A percentile compares a stretch with the other conserved stretches of the same genome.
phyloP scores from a whole-genome alignment of 2,329 filamentous ascomycete genomes.

The Colletotrichum gigasporum region DNA sequence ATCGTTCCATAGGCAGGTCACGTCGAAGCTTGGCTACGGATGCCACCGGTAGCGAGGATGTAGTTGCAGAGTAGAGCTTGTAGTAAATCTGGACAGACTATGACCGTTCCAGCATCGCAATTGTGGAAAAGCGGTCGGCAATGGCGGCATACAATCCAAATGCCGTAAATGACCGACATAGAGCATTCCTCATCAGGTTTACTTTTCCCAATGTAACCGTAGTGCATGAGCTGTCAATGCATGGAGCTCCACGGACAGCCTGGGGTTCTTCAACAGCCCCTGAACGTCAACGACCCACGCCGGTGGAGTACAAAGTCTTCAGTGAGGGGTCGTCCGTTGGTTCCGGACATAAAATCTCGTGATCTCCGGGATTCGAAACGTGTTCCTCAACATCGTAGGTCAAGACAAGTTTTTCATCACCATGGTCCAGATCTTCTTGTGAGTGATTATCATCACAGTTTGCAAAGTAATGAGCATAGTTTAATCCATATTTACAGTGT shows the following conservation, averaged over 20 bases:
- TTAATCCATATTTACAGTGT: background rate
- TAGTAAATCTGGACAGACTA: no score
- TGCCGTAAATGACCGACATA: background rate
- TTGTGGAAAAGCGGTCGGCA: background rate
- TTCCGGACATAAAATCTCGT: background rate
- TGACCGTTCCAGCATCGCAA: no score
- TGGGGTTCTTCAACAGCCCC: background rate
- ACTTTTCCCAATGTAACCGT: background rate
- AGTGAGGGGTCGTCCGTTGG: slow-evolving; percentile 2
- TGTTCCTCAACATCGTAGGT: background rate
- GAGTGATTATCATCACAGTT: background rate
- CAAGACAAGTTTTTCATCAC: background rate
- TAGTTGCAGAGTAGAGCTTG: no score
- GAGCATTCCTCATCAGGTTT: background rate
- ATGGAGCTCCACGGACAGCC: slow-evolving; percentile 4
- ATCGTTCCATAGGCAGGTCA: no score
- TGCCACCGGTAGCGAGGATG: no score
- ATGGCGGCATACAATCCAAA: background rate
- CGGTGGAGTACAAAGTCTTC: slow-evolving; percentile 10
- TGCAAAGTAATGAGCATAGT: no score
- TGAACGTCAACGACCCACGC: slow-evolving; percentile 1
- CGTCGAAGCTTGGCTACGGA: no score
- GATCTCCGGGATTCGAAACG: background rate
- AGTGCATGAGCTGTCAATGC: slow-evolving; percentile 5
- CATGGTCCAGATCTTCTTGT: slow-evolving; percentile 20